These are phyloP conservation scores for Talaromyces sp. DNA, from an alignment of 2,329 filamentous ascomycete genomes.

Conservation along the genomic window DNA sequence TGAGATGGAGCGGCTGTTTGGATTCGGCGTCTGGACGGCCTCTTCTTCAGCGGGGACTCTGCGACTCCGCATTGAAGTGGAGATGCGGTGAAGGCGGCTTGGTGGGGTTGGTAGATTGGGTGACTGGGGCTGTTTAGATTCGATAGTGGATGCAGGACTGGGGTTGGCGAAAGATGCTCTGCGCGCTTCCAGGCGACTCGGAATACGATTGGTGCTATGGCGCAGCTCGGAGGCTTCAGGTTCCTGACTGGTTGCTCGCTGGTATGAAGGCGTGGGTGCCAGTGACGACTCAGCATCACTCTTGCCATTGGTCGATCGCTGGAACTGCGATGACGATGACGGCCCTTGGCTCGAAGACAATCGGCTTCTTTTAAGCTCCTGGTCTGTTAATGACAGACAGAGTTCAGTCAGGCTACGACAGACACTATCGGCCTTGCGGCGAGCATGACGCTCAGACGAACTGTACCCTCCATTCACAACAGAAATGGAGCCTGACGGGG, in stretches of 20 bases:
- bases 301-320: neutral
- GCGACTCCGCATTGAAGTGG: conserved; percentile 42
- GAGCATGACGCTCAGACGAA: conserved; percentile 76
- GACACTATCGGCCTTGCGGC: conserved; percentile 88
- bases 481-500: conserved; percentile 52
- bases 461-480: conserved; percentile 40
- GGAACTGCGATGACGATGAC: neutral
- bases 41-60: conserved; percentile 43
- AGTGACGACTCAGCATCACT: conserved; percentile 24
- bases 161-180: conserved; percentile 40
- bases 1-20: conserved; percentile 41
- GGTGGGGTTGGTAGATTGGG: conserved; percentile 30
- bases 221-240: conserved; percentile 34
- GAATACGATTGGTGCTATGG: conserved; percentile 31
- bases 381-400: conserved; percentile 78
- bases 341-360: neutral
- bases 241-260: conserved; percentile 44
- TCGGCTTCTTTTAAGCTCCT: conserved; percentile 38
- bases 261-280: conserved; percentile 32
- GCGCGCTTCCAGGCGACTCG: conserved; percentile 43
- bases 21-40: conserved; percentile 31
- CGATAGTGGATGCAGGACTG: conserved; percentile 23
- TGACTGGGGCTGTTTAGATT: conserved; percentile 17
- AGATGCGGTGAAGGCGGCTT: conserved; percentile 44
- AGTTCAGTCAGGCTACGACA: conserved; percentile 92